A percentile compares a stretch with the other conserved stretches of the same genome.
Conservation (phyloP, 2,329 filamentous ascomycete species). For the Sclerotinia spermophila region DNA sequence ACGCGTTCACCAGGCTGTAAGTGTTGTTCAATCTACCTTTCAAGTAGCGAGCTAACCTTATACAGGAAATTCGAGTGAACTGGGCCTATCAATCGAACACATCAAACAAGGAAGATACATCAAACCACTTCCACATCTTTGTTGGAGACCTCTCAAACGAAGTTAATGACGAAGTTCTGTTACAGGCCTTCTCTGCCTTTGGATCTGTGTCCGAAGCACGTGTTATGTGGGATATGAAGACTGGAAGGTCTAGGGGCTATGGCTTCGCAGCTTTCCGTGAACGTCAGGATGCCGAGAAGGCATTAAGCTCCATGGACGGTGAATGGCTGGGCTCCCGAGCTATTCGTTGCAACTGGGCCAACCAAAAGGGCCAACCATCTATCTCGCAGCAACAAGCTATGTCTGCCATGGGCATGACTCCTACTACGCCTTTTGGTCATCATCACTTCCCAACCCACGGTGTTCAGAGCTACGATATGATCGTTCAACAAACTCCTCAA, state of each 20-base stretch:
- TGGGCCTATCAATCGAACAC: conserved; percentile 99
- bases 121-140: conserved; percentile 98
- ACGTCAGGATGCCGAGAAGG: conserved; percentile 89
- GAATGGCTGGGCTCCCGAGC: conserved; percentile 98
- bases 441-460: conserved; percentile 98
- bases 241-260: conserved; percentile 92
- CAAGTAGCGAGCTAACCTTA: neutral
- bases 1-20: conserved; percentile 89
- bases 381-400: conserved; percentile 97
- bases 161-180: conserved; percentile 92
- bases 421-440: conserved; percentile 91
- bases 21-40: conserved; percentile 35
- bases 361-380: conserved; percentile 99
- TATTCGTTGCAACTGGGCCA: conserved; percentile 99
- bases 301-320: conserved; percentile 94
- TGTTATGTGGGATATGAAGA: conserved; percentile 99
- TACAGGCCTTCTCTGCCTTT: conserved; percentile 93
- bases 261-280: conserved; percentile 98
- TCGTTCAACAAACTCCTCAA: conserved; percentile 86
- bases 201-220: conserved; percentile 94
- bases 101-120: conserved; percentile 92
- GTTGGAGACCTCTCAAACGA: conserved; percentile 97
- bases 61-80: conserved; percentile 94
- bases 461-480: conserved; percentile 96
- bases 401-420: conserved; percentile 96